phyloP scores from a whole-genome alignment of 805 yeast genomes.

The Wilhelminamyces savonicus region DNA sequence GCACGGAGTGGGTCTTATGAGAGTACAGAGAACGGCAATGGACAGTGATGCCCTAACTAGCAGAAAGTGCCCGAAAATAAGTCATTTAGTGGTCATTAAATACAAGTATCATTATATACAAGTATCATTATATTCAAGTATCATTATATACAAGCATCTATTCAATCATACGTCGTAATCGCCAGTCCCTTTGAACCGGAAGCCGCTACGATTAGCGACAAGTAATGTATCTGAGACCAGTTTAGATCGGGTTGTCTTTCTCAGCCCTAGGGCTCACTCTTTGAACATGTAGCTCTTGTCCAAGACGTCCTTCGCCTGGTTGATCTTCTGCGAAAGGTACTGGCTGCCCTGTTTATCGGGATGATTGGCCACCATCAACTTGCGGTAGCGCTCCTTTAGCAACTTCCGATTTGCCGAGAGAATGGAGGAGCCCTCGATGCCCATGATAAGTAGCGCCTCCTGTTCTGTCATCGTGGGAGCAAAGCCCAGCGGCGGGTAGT shows the following conservation, averaged over 20 bases:
- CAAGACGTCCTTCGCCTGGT: conserved; percentile 36
- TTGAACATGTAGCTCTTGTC: conserved; percentile 33
- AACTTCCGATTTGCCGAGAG: conserved; percentile 14
- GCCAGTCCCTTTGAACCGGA: neutral
- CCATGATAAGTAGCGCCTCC: conserved; percentile 35
- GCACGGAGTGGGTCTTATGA: no score
- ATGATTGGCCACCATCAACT: conserved; percentile 35
- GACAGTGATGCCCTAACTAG: no score
- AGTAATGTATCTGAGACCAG: neutral
- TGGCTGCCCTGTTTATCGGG: conserved; percentile 38
- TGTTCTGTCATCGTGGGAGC: conserved; percentile 34
- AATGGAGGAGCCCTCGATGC: conserved; percentile 36
- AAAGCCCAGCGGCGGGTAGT: conserved; percentile 23
- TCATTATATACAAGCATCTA: neutral
- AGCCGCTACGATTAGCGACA: neutral
- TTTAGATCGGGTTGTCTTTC: neutral
- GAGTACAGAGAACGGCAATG: neutral
- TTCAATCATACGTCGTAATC: neutral
- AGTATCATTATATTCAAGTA: no score
- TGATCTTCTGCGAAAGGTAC: conserved; percentile 35
- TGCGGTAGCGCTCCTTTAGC: conserved; percentile 29
- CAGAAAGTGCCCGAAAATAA: no score
- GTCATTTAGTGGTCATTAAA: no score
- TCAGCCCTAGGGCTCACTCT: conserved; percentile 2
- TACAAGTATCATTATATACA: no score